Percentiles rank a stretch among this genome's conserved stretches.
Conservation (phyloP, 106 monocot species). For the Dendrobium catenatum region DNA sequence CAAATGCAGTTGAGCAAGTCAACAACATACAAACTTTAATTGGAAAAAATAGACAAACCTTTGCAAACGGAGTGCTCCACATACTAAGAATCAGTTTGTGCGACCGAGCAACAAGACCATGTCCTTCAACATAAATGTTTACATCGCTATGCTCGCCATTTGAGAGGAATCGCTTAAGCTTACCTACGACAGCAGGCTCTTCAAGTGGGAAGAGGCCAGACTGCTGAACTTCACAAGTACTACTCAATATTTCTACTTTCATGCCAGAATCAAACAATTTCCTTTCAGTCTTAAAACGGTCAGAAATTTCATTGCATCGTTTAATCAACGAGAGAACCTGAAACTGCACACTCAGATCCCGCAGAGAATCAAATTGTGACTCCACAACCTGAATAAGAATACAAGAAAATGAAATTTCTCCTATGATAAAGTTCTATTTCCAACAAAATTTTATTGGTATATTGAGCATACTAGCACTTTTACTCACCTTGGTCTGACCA, state of each 20-base stretch:
- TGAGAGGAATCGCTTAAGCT: conserved; percentile 54
- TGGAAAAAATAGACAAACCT: conserved; percentile 31
- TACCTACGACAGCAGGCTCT: conserved; percentile 37
- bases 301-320: conserved; percentile 56
- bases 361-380: conserved; percentile 42
- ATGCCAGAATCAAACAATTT: conserved; percentile 40
- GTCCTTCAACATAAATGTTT: conserved; percentile 54
- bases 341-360: conserved; percentile 53
- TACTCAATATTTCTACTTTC: conserved; percentile 45
- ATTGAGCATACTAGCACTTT: neutral
- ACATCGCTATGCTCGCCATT: conserved; percentile 70
- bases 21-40: neutral
- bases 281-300: conserved; percentile 41
- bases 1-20: neutral
- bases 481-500: conserved; percentile 55
- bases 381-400: conserved; percentile 41
- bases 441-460: neutral
- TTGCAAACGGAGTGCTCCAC: conserved; percentile 80
- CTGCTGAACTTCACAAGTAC: conserved; percentile 19
- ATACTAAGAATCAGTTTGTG: conserved; percentile 84
- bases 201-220: conserved; percentile 41
- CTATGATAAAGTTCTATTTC: neutral
- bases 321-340: conserved; percentile 48
- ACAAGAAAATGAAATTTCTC: conserved; percentile 5
- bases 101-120: conserved; percentile 47